phyloP scores from a whole-genome alignment of 2,329 filamentous ascomycete species.

The Sporothrix sp. region DNA sequence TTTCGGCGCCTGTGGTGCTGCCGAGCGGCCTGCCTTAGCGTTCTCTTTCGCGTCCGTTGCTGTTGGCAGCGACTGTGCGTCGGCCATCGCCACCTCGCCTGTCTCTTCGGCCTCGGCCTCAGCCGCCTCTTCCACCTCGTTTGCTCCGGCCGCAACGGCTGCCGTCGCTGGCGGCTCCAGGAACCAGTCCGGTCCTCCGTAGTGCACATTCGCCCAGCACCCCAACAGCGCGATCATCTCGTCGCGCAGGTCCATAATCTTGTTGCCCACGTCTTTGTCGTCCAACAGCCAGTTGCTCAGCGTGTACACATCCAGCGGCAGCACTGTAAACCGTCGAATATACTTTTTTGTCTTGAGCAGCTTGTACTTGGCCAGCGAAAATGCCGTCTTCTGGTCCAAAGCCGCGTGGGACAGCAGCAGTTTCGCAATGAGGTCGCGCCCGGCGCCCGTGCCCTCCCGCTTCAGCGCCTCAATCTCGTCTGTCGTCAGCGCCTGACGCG shows the following conservation, averaged over 20 bases:
- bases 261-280: slow-evolving; percentile 63
- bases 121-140: slow-evolving; percentile 19
- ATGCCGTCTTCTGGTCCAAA: slow-evolving; percentile 87
- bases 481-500: slow-evolving; percentile 60
- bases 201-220: slow-evolving; percentile 87
- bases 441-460: slow-evolving; percentile 64
- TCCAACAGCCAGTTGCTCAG: slow-evolving; percentile 68
- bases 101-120: slow-evolving; percentile 19
- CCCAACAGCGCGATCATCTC: slow-evolving; percentile 73
- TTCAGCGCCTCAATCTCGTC: slow-evolving; percentile 68
- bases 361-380: slow-evolving; percentile 92
- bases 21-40: slow-evolving; percentile 12
- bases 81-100: background rate
- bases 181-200: slow-evolving; percentile 36
- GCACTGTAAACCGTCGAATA: slow-evolving; percentile 72
- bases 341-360: slow-evolving; percentile 91
- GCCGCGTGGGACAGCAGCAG: slow-evolving; percentile 81
- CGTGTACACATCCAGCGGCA: slow-evolving; percentile 71
- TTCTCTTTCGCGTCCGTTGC: slow-evolving; percentile 20
- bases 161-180: slow-evolving; percentile 2
- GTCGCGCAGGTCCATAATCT: slow-evolving; percentile 77
- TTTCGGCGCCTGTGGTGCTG: background rate
- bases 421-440: slow-evolving; percentile 85
- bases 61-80: background rate
- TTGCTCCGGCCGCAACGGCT: too few relatives aligned